A percentile compares a stretch with the other conserved stretches of the same genome.
phyloP scores from a whole-genome alignment of 2,329 filamentous ascomycete species.

The Neonectria faginata region DNA sequence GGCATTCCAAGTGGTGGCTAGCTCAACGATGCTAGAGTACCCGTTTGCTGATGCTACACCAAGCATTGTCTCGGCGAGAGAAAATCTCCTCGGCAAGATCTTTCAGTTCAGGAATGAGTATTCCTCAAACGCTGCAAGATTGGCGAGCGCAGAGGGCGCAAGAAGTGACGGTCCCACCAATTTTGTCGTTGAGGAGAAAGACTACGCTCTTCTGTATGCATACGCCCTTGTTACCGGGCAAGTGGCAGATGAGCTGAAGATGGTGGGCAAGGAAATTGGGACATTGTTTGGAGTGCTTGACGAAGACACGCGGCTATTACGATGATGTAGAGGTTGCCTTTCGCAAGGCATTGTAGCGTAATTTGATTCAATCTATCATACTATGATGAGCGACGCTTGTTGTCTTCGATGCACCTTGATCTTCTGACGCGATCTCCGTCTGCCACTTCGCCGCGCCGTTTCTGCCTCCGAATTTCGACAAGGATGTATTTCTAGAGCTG shows the following conservation, averaged over 20 bases:
- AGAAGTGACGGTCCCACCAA: conserved; percentile 29
- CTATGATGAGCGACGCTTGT: too few species aligned
- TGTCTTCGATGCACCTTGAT: too few species aligned
- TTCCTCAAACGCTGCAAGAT: conserved; percentile 42
- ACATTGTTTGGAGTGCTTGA: conserved; percentile 39
- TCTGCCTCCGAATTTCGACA: too few species aligned
- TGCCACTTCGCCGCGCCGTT: too few species aligned
- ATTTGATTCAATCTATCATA: too few species aligned
- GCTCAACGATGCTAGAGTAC: conserved; percentile 93
- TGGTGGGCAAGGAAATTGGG: conserved; percentile 64
- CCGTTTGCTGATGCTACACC: conserved; percentile 90
- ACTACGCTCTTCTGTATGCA: conserved; percentile 92
- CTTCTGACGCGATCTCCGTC: too few species aligned
- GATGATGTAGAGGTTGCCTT: not conserved
- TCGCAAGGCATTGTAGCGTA: not conserved
- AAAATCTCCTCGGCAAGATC: conserved; percentile 85
- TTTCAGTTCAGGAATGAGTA: conserved; percentile 85
- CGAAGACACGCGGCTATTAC: conserved; percentile 37
- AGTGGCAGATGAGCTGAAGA: conserved; percentile 71
- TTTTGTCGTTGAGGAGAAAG: conserved; percentile 71
- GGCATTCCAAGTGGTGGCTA: conserved; percentile 85
- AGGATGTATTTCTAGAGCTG: too few species aligned
- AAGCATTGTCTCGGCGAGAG: conserved; percentile 82
- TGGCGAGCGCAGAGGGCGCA: conserved; percentile 34
- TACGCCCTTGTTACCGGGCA: conserved; percentile 80